Evolutionary conservation across 306 rosid genomes (phyloP).

Genomic region (Acacia confusa): DNA sequence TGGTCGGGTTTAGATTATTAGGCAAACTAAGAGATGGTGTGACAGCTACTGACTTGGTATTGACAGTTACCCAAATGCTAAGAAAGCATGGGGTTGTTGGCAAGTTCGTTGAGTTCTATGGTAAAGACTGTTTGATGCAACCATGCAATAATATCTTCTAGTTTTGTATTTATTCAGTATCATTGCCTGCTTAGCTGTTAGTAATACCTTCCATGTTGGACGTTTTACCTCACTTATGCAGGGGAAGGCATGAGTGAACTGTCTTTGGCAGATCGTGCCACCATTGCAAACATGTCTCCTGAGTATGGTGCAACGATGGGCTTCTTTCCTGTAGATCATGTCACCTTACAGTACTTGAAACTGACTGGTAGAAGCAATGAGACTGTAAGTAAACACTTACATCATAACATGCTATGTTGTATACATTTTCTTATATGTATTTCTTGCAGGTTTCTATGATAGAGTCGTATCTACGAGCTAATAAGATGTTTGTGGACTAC

Average conservation of each 20-base stretch:
- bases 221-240: conserved; percentile 40
- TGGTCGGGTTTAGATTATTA: conserved; percentile 82
- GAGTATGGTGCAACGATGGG: conserved; percentile 99
- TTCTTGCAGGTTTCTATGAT: conserved; percentile 71
- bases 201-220: conserved; percentile 25
- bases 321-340: conserved; percentile 96
- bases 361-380: conserved; percentile 90
- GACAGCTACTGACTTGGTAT: conserved; percentile 95
- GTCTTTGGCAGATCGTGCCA: conserved; percentile 93
- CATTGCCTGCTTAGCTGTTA: conserved; percentile 23
- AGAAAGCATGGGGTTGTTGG: conserved; percentile 99
- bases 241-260: conserved; percentile 94
- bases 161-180: not conserved
- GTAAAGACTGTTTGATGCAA: conserved; percentile 40
- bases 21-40: conserved; percentile 88
- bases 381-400: conserved; percentile 53
- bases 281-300: conserved; percentile 96
- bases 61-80: conserved; percentile 93
- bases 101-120: conserved; percentile 94
- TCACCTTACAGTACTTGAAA: conserved; percentile 86
- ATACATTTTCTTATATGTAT: conserved; percentile 43
- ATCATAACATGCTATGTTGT: conserved; percentile 14
- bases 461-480: conserved; percentile 79
- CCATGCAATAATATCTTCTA: not conserved
- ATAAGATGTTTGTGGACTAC: conserved; percentile 91